Base-by-base conservation (phyloP, 306 rosid species). In the Vigna angularis region DNA sequence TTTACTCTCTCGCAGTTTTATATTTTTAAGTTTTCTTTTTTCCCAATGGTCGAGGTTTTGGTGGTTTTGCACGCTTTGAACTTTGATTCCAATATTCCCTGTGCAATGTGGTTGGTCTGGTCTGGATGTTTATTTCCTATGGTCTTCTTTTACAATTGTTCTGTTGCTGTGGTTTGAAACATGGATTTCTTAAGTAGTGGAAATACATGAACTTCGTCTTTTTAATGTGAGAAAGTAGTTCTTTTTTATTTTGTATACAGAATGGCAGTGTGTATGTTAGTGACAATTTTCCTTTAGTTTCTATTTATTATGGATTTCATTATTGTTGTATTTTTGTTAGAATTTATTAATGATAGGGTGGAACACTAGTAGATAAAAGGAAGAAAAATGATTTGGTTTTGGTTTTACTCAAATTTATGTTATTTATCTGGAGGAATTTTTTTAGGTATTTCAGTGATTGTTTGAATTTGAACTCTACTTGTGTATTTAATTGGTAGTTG, bases 81-180 rank as follows among this genome's bases (percentile, higher is more conserved):
- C 70, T 55, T 45, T 9, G 82, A 45, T 22, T 20, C 10, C 32
- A 7, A 22, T 10, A 20, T 20, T 44, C 42, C n/a, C 24, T 64
- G 14, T 63, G 38, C 48, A 79, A 64, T 20, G 74, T 79, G 75
- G 70, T 38, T 77, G 49, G 59, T 77, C 58, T 73, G 24, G 3
- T 78, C 61, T 67, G 32, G 52, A 55, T 70, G 38, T 70, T 77
- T 77, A 6, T 8, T 3, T 68, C 47, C 4, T 6, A 9, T 48
- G 28, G 3, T 45, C 24, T 13, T 24, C 59, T 52, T n/a, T 58
- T 18, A 15, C 14, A 12, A 24, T 66, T 73, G 66, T 73, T 56
- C 22, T 20, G 22, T 20, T 20, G 18, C 77, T 81, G 56, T 13
- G 26, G 10, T 32, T 76, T 61, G 80, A 55, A 42, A 28, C 61